Base-by-base conservation (phyloP, 495 filamentous ascomycete species). In the Aspergillus panamensis region DNA sequence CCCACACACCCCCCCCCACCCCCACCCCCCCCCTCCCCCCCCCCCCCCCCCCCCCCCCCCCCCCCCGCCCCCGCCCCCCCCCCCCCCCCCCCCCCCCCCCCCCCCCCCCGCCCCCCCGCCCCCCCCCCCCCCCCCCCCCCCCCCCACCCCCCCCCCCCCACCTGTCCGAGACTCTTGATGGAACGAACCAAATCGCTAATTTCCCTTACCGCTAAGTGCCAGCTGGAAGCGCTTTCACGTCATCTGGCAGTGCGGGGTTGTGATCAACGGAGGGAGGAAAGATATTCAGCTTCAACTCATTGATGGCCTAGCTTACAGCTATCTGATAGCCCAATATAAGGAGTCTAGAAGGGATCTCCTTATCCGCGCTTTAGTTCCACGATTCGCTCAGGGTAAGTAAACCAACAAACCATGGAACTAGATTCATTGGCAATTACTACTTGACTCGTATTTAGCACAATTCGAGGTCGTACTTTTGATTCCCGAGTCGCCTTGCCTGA, bases 221-320 rank as follows among this genome's bases (percentile, higher is more conserved):
- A 48, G 16, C 33, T 48, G 19, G 55, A 19, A 25, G 42, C 29
- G 40, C 56, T 16, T 53, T 59, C 42, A 48, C 50, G 49, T 53
- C 56, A 59, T 59, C 21, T 35, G 44, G 50, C 45, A 53, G 57
- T 59, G 57, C 57, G 57, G 57, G 56, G 57, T 47, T n/a, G 32
- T 20, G 21, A 33, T 53, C 39, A 53, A 37, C 37, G n/a, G 47
- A 47, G 35, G 35, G 44, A 3, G 40, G 13, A 7, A 6, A 4
- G 37, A 20, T 20, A 16, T n/a, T 14, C 12, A n/a, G 21, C 29
- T 16, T 14, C 7, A 40, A 16, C 37, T 13, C 6, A 40, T 40
- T 40, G 37, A 40, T 16, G 2, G 25, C 25, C 25, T 5, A 5
- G 25, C 25, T 5, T 25, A 25, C 5, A 25, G 10, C 8, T 39